Evolutionary conservation across 257 asterid species (phyloP), one percentile per base, ranked within the genome.

Genomic region (Fraxinus americana): DNA sequence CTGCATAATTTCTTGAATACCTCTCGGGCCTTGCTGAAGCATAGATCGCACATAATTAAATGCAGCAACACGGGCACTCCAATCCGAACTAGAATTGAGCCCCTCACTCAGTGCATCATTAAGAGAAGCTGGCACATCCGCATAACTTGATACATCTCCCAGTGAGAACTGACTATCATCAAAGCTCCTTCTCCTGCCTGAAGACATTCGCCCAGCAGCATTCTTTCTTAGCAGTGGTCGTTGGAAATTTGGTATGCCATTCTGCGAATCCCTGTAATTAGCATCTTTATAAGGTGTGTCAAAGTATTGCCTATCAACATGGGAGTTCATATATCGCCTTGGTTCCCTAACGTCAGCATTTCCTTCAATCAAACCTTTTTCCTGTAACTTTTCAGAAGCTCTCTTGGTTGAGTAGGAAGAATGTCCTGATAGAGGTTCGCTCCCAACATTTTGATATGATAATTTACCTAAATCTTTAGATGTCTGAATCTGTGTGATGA

Each of bases 61-160:
- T 67, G 98, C 98, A 80, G 96, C 91, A 77, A 96, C 99, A 71
- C 99, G 91, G 36, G 95, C 97, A 86, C 87, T 93, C 99, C 99
- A 96, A 82, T 96, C 97, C 36, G 99, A 96, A 86, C 92, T 93
- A 78, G 98, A 84, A 85, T 90, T 87, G 70, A 96, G 95, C 35
- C 99, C 99, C 86, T 90, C 98, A 77, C 92, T 85, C 67, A 96
- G 87, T 75, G 99, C 99, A 73, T 92, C 99, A 77, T 82, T 84
- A 48, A 96, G 97, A 82, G 99, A 93, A 77, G 97, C 79, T 68
- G 99, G 99, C 70, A 94, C 91, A 45, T 92, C 97, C 13, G 91
- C 89, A 88, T 87, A 87, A 85, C 85, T 91, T 45, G 98, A 86
- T 86, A 87, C 78, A 52, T 93, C 98, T 73, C 97, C 95, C 69